A percentile compares a stretch with the other conserved stretches of the same genome.
Conservation (phyloP, 768 basidiomycete genomes). For the Fistulinella prunicolor region DNA sequence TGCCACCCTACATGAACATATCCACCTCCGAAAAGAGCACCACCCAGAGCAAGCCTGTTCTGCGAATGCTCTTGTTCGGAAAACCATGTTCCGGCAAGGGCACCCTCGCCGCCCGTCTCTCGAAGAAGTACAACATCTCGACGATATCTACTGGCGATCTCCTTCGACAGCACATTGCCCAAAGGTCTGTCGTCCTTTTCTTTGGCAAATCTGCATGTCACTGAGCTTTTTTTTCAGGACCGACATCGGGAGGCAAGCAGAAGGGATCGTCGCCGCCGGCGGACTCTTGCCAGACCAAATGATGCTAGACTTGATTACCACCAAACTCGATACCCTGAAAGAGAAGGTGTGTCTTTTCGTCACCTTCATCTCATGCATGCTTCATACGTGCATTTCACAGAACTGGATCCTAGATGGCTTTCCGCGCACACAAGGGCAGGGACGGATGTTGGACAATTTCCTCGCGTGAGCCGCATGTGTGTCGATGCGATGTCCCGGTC, state of each 20-base stretch:
- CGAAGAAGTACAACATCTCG: constrained; percentile 70
- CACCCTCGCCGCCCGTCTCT: constrained; percentile 68
- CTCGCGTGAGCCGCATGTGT: constrained; percentile 48
- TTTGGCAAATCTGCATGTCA: neutral
- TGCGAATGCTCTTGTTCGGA: constrained; percentile 53
- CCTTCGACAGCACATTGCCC: constrained; percentile 74
- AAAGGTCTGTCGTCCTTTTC: constrained; percentile 39
- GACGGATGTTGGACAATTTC: constrained; percentile 67
- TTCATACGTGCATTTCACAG: constrained; percentile 35
- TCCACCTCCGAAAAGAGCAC: constrained; percentile 17
- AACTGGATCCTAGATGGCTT: constrained; percentile 93
- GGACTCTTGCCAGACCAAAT: constrained; percentile 73
- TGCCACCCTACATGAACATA: constrained; percentile 50
- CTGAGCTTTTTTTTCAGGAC: constrained; percentile 41
- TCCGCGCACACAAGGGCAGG: constrained; percentile 82
- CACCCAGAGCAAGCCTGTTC: constrained; percentile 23
- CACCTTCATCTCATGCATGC: neutral
- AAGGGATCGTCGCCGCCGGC: constrained; percentile 74
- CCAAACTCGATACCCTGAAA: constrained; percentile 59
- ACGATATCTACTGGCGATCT: constrained; percentile 83
- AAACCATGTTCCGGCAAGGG: constrained; percentile 78
- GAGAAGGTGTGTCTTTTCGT: constrained; percentile 47
- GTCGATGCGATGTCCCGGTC: neutral
- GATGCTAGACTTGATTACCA: constrained; percentile 72
- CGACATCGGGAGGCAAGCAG: constrained; percentile 68